A percentile compares a stretch with the other conserved stretches of the same genome.
These are phyloP conservation scores for Diaporthe citrichinensis DNA, from an alignment of 2,329 filamentous ascomycete genomes.

Conservation along the genomic window DNA sequence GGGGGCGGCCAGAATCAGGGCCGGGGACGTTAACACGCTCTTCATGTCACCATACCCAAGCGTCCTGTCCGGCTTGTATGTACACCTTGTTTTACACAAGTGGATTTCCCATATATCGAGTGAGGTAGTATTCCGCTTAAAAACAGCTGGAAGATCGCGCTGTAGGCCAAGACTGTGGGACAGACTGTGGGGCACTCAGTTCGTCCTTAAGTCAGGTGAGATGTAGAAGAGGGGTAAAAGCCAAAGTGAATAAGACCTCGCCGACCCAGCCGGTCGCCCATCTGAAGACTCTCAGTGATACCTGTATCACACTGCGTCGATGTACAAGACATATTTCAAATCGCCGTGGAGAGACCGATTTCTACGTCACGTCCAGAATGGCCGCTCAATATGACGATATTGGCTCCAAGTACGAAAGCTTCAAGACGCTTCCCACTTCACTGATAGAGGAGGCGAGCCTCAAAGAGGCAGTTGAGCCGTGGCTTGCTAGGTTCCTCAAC, in stretches of 20 bases:
- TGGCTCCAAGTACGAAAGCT: slow-evolving; percentile 39
- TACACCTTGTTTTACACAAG: too few relatives aligned
- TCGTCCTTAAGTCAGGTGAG: neutral
- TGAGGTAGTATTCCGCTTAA: too few relatives aligned
- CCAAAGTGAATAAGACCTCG: neutral
- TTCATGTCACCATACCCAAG: too few relatives aligned
- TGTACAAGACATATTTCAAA: neutral
- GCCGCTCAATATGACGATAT: slow-evolving; percentile 42
- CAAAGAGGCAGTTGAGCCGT: slow-evolving; percentile 34
- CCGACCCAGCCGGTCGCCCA: too few relatives aligned
- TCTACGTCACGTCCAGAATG: neutral
- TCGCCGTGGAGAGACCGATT: too few relatives aligned
- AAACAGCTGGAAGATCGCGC: too few relatives aligned
- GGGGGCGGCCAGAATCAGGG: too few relatives aligned
- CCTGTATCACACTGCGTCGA: neutral
- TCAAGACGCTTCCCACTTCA: slow-evolving; percentile 41
- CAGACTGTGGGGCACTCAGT: neutral
- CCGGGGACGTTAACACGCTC: neutral
- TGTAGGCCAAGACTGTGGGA: neutral
- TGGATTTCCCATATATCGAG: too few relatives aligned
- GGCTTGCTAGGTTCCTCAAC: slow-evolving; percentile 14
- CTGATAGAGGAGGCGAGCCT: slow-evolving; percentile 41
- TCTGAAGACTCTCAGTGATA: neutral
- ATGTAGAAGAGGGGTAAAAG: neutral
- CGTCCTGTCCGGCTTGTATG: too few relatives aligned